A percentile compares a stretch with the other conserved stretches of the same genome.
phyloP scores from a whole-genome alignment of 1,284 basidiomycete species.

The Cronartium ribicola region DNA sequence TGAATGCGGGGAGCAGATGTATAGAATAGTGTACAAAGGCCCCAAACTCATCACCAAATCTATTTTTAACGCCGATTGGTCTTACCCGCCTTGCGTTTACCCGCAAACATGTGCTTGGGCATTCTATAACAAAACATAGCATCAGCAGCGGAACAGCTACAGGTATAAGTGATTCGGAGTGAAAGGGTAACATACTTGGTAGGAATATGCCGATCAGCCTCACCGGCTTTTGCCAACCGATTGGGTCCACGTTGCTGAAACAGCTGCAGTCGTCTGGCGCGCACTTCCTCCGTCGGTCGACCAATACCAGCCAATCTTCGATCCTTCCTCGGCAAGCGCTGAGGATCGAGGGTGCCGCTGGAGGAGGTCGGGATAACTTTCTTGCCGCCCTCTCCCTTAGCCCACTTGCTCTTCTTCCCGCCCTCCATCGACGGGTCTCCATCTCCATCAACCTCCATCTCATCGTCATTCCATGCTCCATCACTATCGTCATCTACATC shows the following conservation, averaged over 20 bases:
- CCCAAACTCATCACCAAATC: too few relatives aligned
- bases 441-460: slow-evolving; percentile 54
- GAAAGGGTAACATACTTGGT: slow-evolving; percentile 65
- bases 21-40: too few relatives aligned
- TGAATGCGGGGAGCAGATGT: too few relatives aligned
- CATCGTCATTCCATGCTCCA: slow-evolving; percentile 35
- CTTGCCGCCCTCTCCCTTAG: slow-evolving; percentile 19
- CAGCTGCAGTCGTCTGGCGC: slow-evolving; percentile 73
- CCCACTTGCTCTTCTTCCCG: slow-evolving; percentile 53
- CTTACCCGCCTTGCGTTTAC: slow-evolving; percentile 63
- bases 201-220: slow-evolving; percentile 74
- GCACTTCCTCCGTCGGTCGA: slow-evolving; percentile 68
- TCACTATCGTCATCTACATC: slow-evolving; percentile 58
- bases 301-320: slow-evolving; percentile 73
- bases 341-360: slow-evolving; percentile 55
- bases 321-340: slow-evolving; percentile 65
- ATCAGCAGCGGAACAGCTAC: slow-evolving; percentile 47
- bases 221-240: slow-evolving; percentile 79
- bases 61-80: slow-evolving; percentile 36
- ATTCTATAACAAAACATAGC: slow-evolving; percentile 50
- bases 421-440: slow-evolving; percentile 54
- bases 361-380: slow-evolving; percentile 51
- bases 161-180: slow-evolving; percentile 46
- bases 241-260: slow-evolving; percentile 79
- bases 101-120: slow-evolving; percentile 80